These are phyloP conservation scores for Novymonas esmeraldas DNA, from an alignment of 208 protist species.

Conservation along the genomic window DNA sequence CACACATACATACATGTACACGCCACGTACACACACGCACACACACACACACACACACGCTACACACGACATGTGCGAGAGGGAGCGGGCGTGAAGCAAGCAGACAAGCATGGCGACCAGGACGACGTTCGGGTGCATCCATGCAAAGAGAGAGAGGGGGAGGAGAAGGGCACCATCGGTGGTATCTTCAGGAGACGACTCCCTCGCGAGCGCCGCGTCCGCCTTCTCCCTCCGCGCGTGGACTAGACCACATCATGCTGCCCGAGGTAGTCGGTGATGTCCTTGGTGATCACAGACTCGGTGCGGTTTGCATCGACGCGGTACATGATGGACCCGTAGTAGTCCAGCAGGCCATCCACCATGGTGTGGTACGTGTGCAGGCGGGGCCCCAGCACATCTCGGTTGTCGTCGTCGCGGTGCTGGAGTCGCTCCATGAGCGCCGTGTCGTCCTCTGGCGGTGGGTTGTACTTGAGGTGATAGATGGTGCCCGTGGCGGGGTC, in stretches of 20 bases:
- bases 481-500: constrained; percentile 82
- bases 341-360: constrained; percentile 55
- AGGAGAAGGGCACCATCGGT: too few species aligned
- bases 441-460: constrained; percentile 69
- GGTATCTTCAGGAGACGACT: too few species aligned
- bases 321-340: constrained; percentile 65
- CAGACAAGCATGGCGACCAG: too few species aligned
- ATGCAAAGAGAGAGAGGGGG: too few species aligned
- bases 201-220: too few species aligned
- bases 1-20: background rate
- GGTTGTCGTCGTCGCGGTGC: constrained; percentile 85
- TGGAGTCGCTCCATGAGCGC: constrained; percentile 80
- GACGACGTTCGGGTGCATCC: too few species aligned
- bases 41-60: background rate
- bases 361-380: constrained; percentile 76
- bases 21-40: constrained; percentile 10
- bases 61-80: background rate
- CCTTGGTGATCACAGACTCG: constrained; percentile 41
- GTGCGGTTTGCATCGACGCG: constrained; percentile 54
- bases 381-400: constrained; percentile 64
- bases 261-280: constrained; percentile 46
- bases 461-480: constrained; percentile 91
- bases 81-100: background rate
- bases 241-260: constrained; percentile 23
- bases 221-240: too few species aligned